A percentile compares a stretch with the other conserved stretches of the same genome.
Conservation (phyloP, 2,329 filamentous ascomycete genomes). For the Fragosphaeria purpurea region DNA sequence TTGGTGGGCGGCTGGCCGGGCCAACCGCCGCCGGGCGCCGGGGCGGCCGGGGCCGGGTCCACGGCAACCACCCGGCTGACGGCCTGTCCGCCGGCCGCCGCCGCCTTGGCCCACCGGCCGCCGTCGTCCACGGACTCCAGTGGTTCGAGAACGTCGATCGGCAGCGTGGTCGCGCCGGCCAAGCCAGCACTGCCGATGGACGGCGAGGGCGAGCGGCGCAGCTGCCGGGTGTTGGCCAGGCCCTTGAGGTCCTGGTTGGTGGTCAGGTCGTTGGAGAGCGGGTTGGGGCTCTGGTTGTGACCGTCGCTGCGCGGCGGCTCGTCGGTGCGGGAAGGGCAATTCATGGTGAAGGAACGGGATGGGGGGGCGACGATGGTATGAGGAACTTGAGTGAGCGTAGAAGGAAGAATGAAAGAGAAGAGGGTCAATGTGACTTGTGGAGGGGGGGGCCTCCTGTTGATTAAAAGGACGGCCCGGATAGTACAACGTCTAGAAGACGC, state of each 20-base stretch:
- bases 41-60: not conserved
- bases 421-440: too few relatives aligned
- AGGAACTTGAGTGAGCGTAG: not conserved
- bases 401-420: too few relatives aligned
- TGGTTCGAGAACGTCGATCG: slow-evolving; percentile 19
- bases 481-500: too few relatives aligned
- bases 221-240: slow-evolving; percentile 33
- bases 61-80: slow-evolving; percentile 1
- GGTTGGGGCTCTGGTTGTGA: slow-evolving; percentile 46
- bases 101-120: not conserved
- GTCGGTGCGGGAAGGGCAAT: slow-evolving; percentile 25
- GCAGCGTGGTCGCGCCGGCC: slow-evolving; percentile 8
- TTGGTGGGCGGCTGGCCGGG: too few relatives aligned
- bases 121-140: slow-evolving; percentile 7
- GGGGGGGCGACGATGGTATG: not conserved
- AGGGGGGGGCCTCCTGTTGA: too few relatives aligned
- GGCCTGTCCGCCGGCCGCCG: not conserved
- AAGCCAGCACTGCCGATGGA: slow-evolving; percentile 19
- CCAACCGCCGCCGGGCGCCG: too few relatives aligned
- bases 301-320: slow-evolving; percentile 29
- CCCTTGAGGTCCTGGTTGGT: slow-evolving; percentile 46
- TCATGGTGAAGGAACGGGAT: slow-evolving; percentile 7
- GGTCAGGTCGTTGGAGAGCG: slow-evolving; percentile 43
- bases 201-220: slow-evolving; percentile 13
- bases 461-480: too few relatives aligned